Percentiles rank a stretch among this genome's conserved stretches.
These are phyloP conservation scores for Claviceps humidiphila DNA, from an alignment of 2,329 filamentous ascomycete species.

Conservation along the genomic window DNA sequence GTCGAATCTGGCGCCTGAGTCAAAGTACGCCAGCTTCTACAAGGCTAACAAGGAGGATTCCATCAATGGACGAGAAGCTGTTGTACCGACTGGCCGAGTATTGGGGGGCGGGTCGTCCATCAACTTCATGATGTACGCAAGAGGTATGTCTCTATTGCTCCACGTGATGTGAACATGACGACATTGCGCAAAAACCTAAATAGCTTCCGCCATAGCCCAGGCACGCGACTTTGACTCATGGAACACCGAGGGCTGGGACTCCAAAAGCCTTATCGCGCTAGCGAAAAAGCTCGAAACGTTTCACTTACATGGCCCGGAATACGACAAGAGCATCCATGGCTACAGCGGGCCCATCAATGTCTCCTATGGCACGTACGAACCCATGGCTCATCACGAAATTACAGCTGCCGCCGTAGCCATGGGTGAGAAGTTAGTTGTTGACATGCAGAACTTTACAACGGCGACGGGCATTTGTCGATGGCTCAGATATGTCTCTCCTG, in stretches of 20 bases:
- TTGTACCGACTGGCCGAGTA: slow-evolving; percentile 14
- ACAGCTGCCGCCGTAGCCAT: slow-evolving; percentile 34
- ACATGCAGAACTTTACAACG: slow-evolving; percentile 37
- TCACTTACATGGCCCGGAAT: slow-evolving; percentile 22
- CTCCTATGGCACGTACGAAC: slow-evolving; percentile 33
- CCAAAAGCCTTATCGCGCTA: slow-evolving; percentile 18
- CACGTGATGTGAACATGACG: no score
- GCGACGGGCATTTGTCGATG: slow-evolving; percentile 18
- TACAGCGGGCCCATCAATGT: slow-evolving; percentile 41
- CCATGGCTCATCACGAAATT: slow-evolving; percentile 30
- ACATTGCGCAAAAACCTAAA: not conserved
- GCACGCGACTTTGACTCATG: slow-evolving; percentile 20
- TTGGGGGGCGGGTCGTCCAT: slow-evolving; percentile 21
- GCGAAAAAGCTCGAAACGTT: slow-evolving; percentile 41
- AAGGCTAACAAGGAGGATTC: slow-evolving; percentile 11
- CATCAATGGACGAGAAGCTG: slow-evolving; percentile 12
- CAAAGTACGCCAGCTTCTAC: slow-evolving; percentile 11
- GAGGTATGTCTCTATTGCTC: slow-evolving; percentile 8
- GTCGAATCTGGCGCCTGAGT: slow-evolving; percentile 10
- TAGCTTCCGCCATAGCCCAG: slow-evolving; percentile 10
- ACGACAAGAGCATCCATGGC: slow-evolving; percentile 33
- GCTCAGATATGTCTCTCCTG: slow-evolving; percentile 27
- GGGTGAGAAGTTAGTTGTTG: slow-evolving; percentile 30
- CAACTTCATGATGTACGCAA: slow-evolving; percentile 20
- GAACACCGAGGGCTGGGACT: slow-evolving; percentile 20